Evolutionary conservation across 768 basidiomycete genomes (phyloP), one percentile per base, ranked within the genome.

Genomic region (Kwoniella bestiolae): DNA sequence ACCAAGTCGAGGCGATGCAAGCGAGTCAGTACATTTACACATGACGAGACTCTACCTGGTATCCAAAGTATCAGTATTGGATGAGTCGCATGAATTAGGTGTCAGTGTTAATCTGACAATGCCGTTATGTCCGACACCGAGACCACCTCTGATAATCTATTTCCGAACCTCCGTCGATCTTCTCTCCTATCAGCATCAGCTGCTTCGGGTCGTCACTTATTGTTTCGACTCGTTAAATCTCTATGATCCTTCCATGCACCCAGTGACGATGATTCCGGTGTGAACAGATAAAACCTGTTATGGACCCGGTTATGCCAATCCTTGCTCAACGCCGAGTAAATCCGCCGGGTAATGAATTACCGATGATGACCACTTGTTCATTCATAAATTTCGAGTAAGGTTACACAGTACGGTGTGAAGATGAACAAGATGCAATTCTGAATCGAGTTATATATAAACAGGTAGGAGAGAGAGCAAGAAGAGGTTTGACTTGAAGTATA

Each of bases 311-410:
- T 52, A 52, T 26, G 29, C 16, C 50, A 47, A 23, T 18, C 14
- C 14, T 28, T 26, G 28, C 14, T 23, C 57, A 50, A 60, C 34
- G 16, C 59, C 59, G 59, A 60, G 16, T 60, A 60, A 60, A 34
- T 34, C 59, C 59, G 59, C 46, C 59, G 59, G 59, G 49, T 60
- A 60, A 34, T n/a, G 3, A 2, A 16, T 60, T 60, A n/a, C 59
- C 59, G 59, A 51, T 26, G 18, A 51, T 32, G 59, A 50, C 46
- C 47, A 60, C 55, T 41, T 7, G 16, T 7, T 56, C 28, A 21
- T 21, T 49, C 26, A 23, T 21, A 49, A 49, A 23, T 14, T 56
- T 41, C 55, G 31, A 34, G 47, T 60, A 5, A 12, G 8, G 47
- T 25, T 21, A 47, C 21, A 12, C 45, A 59, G 41, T 46, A 59